phyloP scores from a whole-genome alignment of 1,284 basidiomycete genomes.

The Vanrija sp. region DNA sequence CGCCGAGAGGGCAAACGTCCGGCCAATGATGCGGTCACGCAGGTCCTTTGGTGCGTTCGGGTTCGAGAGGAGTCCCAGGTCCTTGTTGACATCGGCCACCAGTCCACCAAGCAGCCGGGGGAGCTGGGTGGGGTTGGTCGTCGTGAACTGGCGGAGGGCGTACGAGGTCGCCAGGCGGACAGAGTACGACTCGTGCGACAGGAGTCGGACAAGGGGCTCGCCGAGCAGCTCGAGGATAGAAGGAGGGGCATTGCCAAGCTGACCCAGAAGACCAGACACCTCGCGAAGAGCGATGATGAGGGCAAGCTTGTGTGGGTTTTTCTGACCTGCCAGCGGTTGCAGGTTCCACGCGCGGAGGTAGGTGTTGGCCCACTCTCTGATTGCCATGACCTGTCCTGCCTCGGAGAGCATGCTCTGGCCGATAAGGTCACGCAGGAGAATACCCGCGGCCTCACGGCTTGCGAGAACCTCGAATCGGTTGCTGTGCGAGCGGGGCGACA shows the following conservation, averaged over 20 bases:
- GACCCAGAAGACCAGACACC: constrained; percentile 76
- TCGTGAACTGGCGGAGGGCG: constrained; percentile 84
- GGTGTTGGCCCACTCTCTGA: constrained; percentile 73
- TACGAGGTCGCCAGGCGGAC: constrained; percentile 82
- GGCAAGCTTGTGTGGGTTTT: constrained; percentile 65
- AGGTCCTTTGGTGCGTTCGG: constrained; percentile 71
- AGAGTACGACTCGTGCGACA: constrained; percentile 81
- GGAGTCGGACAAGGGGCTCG: constrained; percentile 77
- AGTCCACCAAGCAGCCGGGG: constrained; percentile 77
- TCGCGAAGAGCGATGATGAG: constrained; percentile 77
- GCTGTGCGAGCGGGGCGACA: constrained; percentile 54
- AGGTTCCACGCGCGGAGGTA: constrained; percentile 85
- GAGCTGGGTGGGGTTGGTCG: constrained; percentile 77
- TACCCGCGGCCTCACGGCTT: constrained; percentile 67
- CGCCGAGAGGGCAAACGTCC: constrained; percentile 81
- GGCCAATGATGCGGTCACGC: constrained; percentile 70
- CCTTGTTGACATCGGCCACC: constrained; percentile 71
- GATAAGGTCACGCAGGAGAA: constrained; percentile 78
- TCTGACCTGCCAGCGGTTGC: constrained; percentile 79
- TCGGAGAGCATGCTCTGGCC: constrained; percentile 84
- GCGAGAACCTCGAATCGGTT: constrained; percentile 71
- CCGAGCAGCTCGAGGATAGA: constrained; percentile 83
- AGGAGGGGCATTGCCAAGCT: constrained; percentile 86
- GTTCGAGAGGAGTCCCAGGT: constrained; percentile 53
- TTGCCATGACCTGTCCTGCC: constrained; percentile 85